Base-by-base conservation (phyloP, 495 filamentous ascomycete genomes). In the Lophiostoma macrostomum region DNA sequence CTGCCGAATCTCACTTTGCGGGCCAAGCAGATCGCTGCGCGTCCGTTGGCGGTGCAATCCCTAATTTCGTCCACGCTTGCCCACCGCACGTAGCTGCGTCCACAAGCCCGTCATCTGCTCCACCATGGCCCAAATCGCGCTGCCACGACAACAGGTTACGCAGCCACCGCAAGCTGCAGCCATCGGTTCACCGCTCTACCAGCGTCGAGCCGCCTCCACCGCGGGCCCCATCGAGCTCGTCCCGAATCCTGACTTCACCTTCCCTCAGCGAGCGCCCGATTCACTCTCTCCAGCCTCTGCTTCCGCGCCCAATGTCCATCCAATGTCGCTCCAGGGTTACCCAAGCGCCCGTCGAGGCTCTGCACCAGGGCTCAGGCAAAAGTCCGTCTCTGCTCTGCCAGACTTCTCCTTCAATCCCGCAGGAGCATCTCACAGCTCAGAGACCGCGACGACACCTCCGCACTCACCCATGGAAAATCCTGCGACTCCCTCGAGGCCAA, bases 401-500 rank as follows among this genome's bases (percentile, higher is more conserved):
- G 64, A 64, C 43, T 73, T 73, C 57, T 52, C 55, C 16, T 73
- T 73, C 64, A 71, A 73, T 40, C 61, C 67, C 29, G 39, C 63
- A 13, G 59, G 23, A 50, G 12, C 58, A 40, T 54, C 47, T 1
- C 20, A 29, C 4, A 13, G 52, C 8, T 49, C 62, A 20, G 53
- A 46, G 6, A 25, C 58, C 11, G 40, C 35, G 20, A 34, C 28
- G 11, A 63, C 66, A 14, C 69, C 68, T 20, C 61, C 65, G 8
- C 53, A 59, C 32, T 65, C 65, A 12, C 68, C 70, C 4, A 49
- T 53, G 32, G 47, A 50, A 7, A 60, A 38, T 2, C 59, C 66
- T 10, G 54, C 53, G 4, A 69, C 69, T 30, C 73, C 76, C 13
- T 66, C 71, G 14, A 61, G 74, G 28, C 68, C 78, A 2, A 72